Evolutionary conservation across 164 flowering plant species (phyloP).

Genomic region (Platanus orientalis): DNA sequence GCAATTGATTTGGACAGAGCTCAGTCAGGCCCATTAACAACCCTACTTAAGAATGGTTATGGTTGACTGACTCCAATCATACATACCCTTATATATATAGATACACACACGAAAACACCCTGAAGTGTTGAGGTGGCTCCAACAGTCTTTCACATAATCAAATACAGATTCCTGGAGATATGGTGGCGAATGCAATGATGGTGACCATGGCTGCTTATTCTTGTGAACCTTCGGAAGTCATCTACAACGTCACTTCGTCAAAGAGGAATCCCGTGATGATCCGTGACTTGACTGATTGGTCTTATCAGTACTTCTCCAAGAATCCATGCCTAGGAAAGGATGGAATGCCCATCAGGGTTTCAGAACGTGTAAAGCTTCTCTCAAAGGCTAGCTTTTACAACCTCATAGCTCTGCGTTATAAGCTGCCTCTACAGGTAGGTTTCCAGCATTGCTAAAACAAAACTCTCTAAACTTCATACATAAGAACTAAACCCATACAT

Average conservation of each 20-base stretch:
- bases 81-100: too few relatives aligned
- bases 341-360: conserved; percentile 43
- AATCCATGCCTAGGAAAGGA: conserved; percentile 47
- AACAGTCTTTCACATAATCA: too few relatives aligned
- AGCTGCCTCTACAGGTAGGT: conserved; percentile 54
- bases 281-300: conserved; percentile 14
- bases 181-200: conserved; percentile 77
- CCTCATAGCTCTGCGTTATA: conserved; percentile 44
- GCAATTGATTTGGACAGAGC: too few relatives aligned
- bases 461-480: too few relatives aligned
- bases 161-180: conserved; percentile 78
- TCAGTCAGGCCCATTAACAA: too few relatives aligned
- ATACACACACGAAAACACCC: too few relatives aligned
- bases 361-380: conserved; percentile 18
- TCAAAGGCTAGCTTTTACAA: conserved; percentile 40
- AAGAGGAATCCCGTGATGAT: conserved; percentile 36
- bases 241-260: conserved; percentile 68
- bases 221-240: conserved; percentile 18
- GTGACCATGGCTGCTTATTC: conserved; percentile 51
- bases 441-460: too few relatives aligned
- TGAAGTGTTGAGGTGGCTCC: too few relatives aligned
- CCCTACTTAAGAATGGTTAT: too few relatives aligned
- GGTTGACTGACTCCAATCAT: too few relatives aligned
- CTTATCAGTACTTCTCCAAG: conserved; percentile 32
- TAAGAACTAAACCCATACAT: too few relatives aligned